A percentile compares a stretch with the other conserved stretches of the same genome.
phyloP scores from a whole-genome alignment of 495 filamentous ascomycete genomes.

The Aspergillus diversus region DNA sequence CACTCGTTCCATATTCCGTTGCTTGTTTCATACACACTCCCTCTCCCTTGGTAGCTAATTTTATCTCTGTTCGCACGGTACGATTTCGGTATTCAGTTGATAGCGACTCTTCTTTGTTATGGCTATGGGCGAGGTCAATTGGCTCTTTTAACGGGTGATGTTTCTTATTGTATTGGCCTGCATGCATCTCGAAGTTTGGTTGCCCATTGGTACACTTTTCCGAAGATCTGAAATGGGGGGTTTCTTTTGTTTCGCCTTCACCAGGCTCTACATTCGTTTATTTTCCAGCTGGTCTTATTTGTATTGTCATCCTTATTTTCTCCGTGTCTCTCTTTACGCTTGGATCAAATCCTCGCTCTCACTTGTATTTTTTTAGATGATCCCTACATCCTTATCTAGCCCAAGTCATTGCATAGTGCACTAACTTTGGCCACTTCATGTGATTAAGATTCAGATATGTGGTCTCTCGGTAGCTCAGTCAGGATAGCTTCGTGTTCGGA shows the following conservation, averaged over 20 bases:
- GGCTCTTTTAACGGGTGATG: slow-evolving; percentile 15
- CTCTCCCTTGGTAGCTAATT: slow-evolving; percentile 8
- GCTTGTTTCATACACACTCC: background rate
- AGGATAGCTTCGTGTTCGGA: too few relatives aligned
- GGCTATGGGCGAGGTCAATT: slow-evolving; percentile 20
- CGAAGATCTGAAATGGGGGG: slow-evolving; percentile 16
- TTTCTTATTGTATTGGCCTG: slow-evolving; percentile 25
- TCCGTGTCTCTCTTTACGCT: slow-evolving; percentile 1
- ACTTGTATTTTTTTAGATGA: background rate
- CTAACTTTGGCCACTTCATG: background rate
- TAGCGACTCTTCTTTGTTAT: slow-evolving; percentile 15
- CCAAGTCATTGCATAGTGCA: background rate
- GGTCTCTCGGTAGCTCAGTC: background rate
- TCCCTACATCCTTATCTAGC: background rate
- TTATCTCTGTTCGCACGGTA: slow-evolving; percentile 20
- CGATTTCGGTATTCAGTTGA: slow-evolving; percentile 23
- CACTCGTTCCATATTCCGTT: background rate
- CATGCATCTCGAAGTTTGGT: slow-evolving; percentile 32
- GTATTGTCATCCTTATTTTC: slow-evolving; percentile 10
- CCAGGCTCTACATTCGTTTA: slow-evolving; percentile 9
- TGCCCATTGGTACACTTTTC: slow-evolving; percentile 21
- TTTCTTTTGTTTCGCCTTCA: slow-evolving; percentile 4
- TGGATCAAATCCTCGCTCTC: slow-evolving; percentile 11
- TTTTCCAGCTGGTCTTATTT: slow-evolving; percentile 8
- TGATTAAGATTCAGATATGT: background rate